Evolutionary conservation across 345 rosid species (phyloP).

Genomic region (Reutealis trisperma): DNA sequence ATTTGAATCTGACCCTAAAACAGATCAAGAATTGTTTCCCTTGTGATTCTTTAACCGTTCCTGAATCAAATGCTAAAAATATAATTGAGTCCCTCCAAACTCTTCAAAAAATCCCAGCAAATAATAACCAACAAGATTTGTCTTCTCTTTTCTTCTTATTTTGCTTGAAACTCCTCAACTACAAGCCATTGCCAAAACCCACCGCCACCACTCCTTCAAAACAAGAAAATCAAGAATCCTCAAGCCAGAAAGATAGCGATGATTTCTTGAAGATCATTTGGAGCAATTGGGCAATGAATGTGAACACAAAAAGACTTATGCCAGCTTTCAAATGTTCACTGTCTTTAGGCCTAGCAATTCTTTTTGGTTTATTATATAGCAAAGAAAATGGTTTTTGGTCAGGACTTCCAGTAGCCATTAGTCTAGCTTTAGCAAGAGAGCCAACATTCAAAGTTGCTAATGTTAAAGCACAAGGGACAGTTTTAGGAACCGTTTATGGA

Average conservation of each 20-base stretch:
- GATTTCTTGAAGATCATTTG: constrained; percentile 19
- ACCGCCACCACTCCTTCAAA: not conserved
- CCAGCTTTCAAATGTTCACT: constrained; percentile 66
- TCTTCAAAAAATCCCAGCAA: constrained; percentile 46
- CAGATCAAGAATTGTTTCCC: constrained; percentile 33
- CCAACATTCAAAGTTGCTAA: constrained; percentile 80
- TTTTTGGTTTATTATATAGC: constrained; percentile 70
- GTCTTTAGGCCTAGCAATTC: constrained; percentile 65
- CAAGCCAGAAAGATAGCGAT: constrained; percentile 8
- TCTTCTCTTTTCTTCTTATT: constrained; percentile 76
- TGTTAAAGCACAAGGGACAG: constrained; percentile 89
- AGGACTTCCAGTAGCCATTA: constrained; percentile 72
- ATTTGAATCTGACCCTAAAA: constrained; percentile 38
- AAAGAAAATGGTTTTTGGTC: constrained; percentile 79
- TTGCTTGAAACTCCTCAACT: constrained; percentile 60
- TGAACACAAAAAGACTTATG: constrained; percentile 41
- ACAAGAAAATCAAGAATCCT: constrained; percentile 22
- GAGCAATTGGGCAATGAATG: constrained; percentile 27
- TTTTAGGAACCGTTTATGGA: constrained; percentile 83
- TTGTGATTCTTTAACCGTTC: constrained; percentile 45
- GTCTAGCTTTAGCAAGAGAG: constrained; percentile 63
- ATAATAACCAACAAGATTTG: constrained; percentile 49
- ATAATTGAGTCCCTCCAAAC: constrained; percentile 47
- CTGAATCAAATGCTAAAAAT: constrained; percentile 48
- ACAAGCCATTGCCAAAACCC: constrained; percentile 39